Evolutionary conservation across 129 eudicot genomes (phyloP).

Genomic region (Lactuca saligna): DNA sequence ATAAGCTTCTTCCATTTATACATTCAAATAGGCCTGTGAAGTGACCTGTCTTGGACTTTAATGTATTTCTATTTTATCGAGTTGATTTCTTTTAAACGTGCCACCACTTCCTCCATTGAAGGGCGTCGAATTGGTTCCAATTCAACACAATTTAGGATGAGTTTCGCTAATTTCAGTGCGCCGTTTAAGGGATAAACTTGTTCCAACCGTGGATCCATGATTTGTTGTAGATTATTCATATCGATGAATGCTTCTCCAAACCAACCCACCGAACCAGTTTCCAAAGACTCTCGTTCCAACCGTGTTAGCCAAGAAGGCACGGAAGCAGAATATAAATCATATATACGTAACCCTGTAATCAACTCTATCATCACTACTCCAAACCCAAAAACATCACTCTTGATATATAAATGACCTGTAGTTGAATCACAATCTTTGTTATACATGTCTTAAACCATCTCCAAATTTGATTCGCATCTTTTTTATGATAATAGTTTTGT

Average conservation of each 20-base stretch:
- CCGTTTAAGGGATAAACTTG: slow-evolving; percentile 47
- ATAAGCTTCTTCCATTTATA: no score
- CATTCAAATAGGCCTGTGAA: no score
- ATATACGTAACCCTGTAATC: slow-evolving; percentile 55
- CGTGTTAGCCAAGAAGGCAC: background rate
- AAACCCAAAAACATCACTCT: slow-evolving; percentile 62
- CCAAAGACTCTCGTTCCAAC: no score
- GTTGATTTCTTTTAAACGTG: slow-evolving; percentile 28
- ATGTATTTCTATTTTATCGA: slow-evolving; percentile 20
- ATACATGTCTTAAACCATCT: no score
- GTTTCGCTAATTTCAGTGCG: slow-evolving; percentile 34
- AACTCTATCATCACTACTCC: slow-evolving; percentile 69
- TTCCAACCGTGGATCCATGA: slow-evolving; percentile 58
- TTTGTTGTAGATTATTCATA: slow-evolving; percentile 33
- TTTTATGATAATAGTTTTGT: no score
- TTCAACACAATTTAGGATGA: slow-evolving; percentile 49
- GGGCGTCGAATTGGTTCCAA: slow-evolving; percentile 50
- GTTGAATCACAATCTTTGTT: background rate
- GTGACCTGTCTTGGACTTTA: background rate
- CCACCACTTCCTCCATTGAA: slow-evolving; percentile 41
- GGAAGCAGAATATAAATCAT: slow-evolving; percentile 36
- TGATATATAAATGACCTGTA: slow-evolving; percentile 62
- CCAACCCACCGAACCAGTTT: slow-evolving; percentile 52
- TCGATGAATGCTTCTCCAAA: slow-evolving; percentile 42
- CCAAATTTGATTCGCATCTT: no score